These are phyloP conservation scores for Neocucurbitaria cava DNA, from an alignment of 2,329 filamentous ascomycete species.

Conservation along the genomic window DNA sequence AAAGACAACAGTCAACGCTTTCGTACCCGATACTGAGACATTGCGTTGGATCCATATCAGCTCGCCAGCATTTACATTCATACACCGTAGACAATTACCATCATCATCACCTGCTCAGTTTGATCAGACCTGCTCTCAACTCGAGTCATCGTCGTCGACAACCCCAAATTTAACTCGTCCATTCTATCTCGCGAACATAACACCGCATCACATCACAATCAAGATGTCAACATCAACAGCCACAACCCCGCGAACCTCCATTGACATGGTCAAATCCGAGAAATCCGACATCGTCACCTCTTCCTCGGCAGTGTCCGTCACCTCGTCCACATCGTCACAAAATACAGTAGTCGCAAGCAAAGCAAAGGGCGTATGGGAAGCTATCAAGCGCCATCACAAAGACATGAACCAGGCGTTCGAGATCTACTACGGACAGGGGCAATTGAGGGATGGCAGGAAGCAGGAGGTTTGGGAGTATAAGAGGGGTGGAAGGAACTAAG, in stretches of 20 bases:
- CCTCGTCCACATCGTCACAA: slow-evolving; percentile 1
- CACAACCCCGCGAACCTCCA: slow-evolving; percentile 26
- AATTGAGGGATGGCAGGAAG: background rate
- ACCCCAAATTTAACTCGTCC: background rate
- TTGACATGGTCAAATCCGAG: slow-evolving; percentile 22
- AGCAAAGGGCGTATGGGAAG: slow-evolving; percentile 14
- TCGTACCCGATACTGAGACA: background rate
- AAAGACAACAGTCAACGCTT: background rate
- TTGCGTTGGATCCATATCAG: background rate
- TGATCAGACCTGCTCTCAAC: background rate
- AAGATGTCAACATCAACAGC: slow-evolving; percentile 19
- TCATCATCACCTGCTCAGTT: background rate
- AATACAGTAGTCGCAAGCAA: slow-evolving; percentile 10
- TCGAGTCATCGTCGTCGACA: background rate
- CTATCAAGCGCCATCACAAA: slow-evolving; percentile 31
- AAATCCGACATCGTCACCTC: no score
- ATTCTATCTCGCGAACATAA: background rate
- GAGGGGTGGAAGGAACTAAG: slow-evolving; percentile 7
- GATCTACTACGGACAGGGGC: slow-evolving; percentile 27
- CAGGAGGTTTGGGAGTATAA: slow-evolving; percentile 28
- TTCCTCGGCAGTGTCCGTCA: slow-evolving; percentile 7
- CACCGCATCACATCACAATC: background rate
- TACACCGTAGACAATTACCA: background rate
- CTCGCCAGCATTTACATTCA: background rate
- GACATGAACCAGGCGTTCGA: slow-evolving; percentile 27